phyloP scores from a whole-genome alignment of 2,329 filamentous ascomycete genomes.

The Colletotrichum zoysiae region DNA sequence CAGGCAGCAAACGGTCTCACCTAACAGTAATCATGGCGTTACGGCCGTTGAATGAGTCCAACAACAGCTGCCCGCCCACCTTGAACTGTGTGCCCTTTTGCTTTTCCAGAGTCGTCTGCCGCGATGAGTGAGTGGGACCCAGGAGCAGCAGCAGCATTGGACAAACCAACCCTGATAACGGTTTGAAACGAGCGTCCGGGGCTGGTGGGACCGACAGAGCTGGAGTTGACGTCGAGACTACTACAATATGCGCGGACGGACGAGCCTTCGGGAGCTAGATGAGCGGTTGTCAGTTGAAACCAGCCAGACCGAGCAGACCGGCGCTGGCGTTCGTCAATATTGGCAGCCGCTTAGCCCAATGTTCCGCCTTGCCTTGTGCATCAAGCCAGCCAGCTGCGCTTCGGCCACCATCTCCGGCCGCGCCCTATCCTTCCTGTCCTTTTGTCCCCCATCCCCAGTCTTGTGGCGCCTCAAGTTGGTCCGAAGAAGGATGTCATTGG shows the following conservation, averaged over 20 bases:
- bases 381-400: slow-evolving; percentile 27
- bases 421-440: slow-evolving; percentile 14
- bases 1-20: slow-evolving; percentile 8
- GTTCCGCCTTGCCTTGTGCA: slow-evolving; percentile 14
- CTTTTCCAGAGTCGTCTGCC: not conserved
- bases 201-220: slow-evolving; percentile 23
- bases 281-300: slow-evolving; percentile 38
- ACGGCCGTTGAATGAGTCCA: not conserved
- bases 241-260: slow-evolving; percentile 10
- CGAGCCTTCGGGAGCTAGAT: slow-evolving; percentile 17
- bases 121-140: not conserved
- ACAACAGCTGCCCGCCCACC: not conserved
- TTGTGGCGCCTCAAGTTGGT: slow-evolving; percentile 38
- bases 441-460: not conserved
- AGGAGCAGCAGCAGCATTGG: not conserved
- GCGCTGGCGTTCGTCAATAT: slow-evolving; percentile 19
- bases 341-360: slow-evolving; percentile 21
- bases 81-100: not conserved
- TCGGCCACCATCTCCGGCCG: slow-evolving; percentile 24
- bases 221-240: slow-evolving; percentile 12
- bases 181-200: slow-evolving; percentile 33
- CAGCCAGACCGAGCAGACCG: slow-evolving; percentile 26
- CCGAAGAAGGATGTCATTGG: slow-evolving; percentile 26
- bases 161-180: slow-evolving; percentile 9
- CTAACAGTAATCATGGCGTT: not conserved